Evolutionary conservation across 1,284 basidiomycete genomes (phyloP).

Genomic region (Singerocomus inundabilis): DNA sequence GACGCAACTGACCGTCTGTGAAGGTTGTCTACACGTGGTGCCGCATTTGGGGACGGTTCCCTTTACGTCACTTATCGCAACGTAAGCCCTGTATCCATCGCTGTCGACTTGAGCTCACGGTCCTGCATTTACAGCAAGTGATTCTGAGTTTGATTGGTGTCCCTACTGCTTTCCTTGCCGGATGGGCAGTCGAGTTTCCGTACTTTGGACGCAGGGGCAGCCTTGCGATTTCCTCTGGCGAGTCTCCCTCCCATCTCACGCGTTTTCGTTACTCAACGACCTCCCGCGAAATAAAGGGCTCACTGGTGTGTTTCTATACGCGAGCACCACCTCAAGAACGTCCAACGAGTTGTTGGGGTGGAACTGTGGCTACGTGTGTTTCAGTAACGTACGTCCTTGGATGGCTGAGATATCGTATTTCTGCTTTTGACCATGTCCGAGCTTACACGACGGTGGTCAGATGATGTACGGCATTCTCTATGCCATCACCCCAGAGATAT

Average conservation of each 20-base stretch:
- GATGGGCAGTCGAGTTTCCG: slow-evolving; percentile 61
- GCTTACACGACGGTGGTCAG: slow-evolving; percentile 25
- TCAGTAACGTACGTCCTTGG: slow-evolving; percentile 46
- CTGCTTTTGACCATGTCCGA: neutral
- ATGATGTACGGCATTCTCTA: slow-evolving; percentile 77
- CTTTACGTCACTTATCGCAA: slow-evolving; percentile 54
- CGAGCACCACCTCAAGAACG: slow-evolving; percentile 62
- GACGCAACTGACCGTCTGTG: slow-evolving; percentile 2
- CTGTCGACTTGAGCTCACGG: neutral
- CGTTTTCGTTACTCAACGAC: slow-evolving; percentile 27
- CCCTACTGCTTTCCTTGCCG: slow-evolving; percentile 64
- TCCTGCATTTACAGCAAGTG: slow-evolving; percentile 39
- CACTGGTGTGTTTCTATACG: slow-evolving; percentile 69
- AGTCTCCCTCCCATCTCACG: slow-evolving; percentile 11
- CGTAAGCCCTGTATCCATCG: slow-evolving; percentile 29
- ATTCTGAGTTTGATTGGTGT: slow-evolving; percentile 66
- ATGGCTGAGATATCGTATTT: no score
- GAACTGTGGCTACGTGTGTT: slow-evolving; percentile 70
- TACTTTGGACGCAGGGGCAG: slow-evolving; percentile 63
- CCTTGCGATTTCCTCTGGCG: slow-evolving; percentile 53
- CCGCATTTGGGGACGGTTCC: slow-evolving; percentile 47
- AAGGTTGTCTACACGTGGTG: slow-evolving; percentile 48
- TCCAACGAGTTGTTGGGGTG: slow-evolving; percentile 65
- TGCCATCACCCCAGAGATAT: slow-evolving; percentile 64
- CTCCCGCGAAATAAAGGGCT: slow-evolving; percentile 42